These are phyloP conservation scores for Beauveria varroae DNA, from an alignment of 2,329 filamentous ascomycete genomes.

Conservation along the genomic window DNA sequence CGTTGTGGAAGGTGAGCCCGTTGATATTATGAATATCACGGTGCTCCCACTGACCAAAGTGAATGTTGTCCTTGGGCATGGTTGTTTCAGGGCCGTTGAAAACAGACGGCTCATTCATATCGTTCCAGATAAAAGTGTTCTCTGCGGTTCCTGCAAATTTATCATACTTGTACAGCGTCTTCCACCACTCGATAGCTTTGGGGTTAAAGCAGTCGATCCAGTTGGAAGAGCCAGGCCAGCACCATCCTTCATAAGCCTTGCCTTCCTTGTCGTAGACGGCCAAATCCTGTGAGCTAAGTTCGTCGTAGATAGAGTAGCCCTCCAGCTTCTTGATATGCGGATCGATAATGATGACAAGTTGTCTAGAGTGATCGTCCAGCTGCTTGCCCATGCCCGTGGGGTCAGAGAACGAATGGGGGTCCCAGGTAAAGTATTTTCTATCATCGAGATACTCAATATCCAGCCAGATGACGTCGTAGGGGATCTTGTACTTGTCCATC, in stretches of 20 bases:
- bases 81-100: constrained; percentile 98
- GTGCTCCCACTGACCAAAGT: constrained; percentile 89
- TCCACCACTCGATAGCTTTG: constrained; percentile 89
- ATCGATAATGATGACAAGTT: constrained; percentile 91
- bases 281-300: constrained; percentile 76
- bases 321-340: constrained; percentile 94
- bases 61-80: constrained; percentile 97
- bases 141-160: constrained; percentile 76
- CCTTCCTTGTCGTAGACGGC: constrained; percentile 86
- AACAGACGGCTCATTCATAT: constrained; percentile 99
- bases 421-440: constrained; percentile 98
- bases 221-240: constrained; percentile 94
- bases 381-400: constrained; percentile 84
- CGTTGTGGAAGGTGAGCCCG: constrained; percentile 91
- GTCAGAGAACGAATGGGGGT: constrained; percentile 78
- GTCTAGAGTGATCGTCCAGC: constrained; percentile 75
- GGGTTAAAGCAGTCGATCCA: constrained; percentile 97
- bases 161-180: constrained; percentile 76
- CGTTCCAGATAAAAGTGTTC: constrained; percentile 96
- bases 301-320: constrained; percentile 67
- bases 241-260: constrained; percentile 90
- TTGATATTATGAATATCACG: constrained; percentile 95
- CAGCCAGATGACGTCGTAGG: constrained; percentile 98
- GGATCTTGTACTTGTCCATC: constrained; percentile 91
- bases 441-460: constrained; percentile 96